phyloP scores from a whole-genome alignment of 2,329 filamentous ascomycete species.

The Pyrenophora tritici-repentis region DNA sequence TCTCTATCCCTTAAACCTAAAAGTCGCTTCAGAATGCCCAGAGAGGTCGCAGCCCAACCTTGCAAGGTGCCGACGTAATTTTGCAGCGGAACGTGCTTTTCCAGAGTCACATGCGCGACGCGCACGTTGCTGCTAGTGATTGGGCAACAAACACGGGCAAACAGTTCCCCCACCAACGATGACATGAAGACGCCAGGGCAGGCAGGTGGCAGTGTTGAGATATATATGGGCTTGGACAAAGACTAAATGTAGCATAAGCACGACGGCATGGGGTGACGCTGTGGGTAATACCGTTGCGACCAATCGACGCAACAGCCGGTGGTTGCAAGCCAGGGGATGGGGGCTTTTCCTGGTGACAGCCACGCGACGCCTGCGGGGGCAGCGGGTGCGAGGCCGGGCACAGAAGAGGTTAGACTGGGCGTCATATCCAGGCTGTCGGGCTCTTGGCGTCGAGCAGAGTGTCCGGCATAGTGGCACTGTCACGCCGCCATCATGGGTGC shows the following conservation, averaged over 20 bases:
- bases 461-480: constrained; percentile 44
- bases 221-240: too few species aligned
- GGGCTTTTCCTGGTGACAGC: constrained; percentile 16
- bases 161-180: neutral
- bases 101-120: constrained; percentile 18
- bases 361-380: constrained; percentile 42
- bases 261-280: constrained; percentile 3
- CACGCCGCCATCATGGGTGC: constrained; percentile 41
- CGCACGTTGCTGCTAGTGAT: constrained; percentile 26
- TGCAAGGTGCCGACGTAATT: too few species aligned
- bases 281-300: constrained; percentile 13
- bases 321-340: constrained; percentile 30
- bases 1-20: constrained; percentile 2
- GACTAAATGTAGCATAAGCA: constrained; percentile 1
- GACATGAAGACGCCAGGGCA: neutral
- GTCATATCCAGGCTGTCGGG: constrained; percentile 42
- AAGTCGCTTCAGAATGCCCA: neutral
- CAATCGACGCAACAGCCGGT: constrained; percentile 32
- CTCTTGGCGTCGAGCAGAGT: constrained; percentile 33
- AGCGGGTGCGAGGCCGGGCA: constrained; percentile 31
- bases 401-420: constrained; percentile 25
- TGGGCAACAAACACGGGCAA: constrained; percentile 4
- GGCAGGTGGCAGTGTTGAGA: too few species aligned
- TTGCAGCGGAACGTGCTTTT: too few species aligned
- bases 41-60: neutral